Evolutionary conservation across 139 green algal genomes (phyloP), one percentile per base, ranked within the genome.

Genomic region (Penium margaritaceum): DNA sequence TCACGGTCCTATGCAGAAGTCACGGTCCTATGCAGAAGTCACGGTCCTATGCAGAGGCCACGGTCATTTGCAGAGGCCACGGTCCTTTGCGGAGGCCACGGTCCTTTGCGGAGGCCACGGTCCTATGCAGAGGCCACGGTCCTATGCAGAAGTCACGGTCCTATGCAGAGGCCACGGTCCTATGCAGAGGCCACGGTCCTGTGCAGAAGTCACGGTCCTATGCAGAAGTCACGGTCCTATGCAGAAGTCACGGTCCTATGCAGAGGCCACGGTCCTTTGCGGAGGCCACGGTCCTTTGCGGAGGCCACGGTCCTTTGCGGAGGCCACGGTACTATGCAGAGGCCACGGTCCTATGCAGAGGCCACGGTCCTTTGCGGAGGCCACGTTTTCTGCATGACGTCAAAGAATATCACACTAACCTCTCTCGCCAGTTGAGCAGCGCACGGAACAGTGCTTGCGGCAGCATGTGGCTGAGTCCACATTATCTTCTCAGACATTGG

Each of bases 381-480:
- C 30, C 30, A 65, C 9, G 32, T 21, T 21, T n/a, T n/a, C n/a
- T n/a, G n/a, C n/a, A n/a, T n/a, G n/a, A n/a, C n/a, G 55, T 65
- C 9, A 63, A 32, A 6, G 30, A 43, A 65, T 19, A 69, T 27
- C 62, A 17, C 19, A 4, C 54, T n/a, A 34, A 77, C 73, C 73
- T 67, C 27, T 80, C 44, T 35, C 73, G 43, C 73, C 73, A 80
- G 1, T 67, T 71, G 34, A 80, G 66, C 30, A 80, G 64, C 12
- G 73, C 73, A 17, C 78, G 51, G 15, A 80, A 67, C 19, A 80
- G 73, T 34, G 73, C 67, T 19, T n/a, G 29, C 17, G 73, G 73
- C 21, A 69, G n/a, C n/a, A n/a, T 78, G 38, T 80, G 73, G 1
- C 30, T n/a, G 14, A 67, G n/a, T n/a, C n/a, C n/a, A n/a, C n/a